Evolutionary conservation across 2,329 filamentous ascomycete genomes (phyloP).

Genomic region (Aspergillus pseudonomiae): DNA sequence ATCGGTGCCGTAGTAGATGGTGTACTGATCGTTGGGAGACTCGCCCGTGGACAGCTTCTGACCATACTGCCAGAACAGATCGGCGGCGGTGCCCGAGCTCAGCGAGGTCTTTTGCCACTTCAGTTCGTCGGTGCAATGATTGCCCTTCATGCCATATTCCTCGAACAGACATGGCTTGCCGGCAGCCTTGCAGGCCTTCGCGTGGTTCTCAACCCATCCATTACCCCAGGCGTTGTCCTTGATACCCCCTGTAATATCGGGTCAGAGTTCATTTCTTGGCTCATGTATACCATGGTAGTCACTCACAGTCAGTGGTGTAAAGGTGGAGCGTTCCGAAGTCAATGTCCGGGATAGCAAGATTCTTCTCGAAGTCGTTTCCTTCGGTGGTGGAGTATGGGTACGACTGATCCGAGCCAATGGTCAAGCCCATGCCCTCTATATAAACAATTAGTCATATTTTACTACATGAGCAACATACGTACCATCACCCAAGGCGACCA

Average conservation of each 20-base stretch:
- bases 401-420: slow-evolving; percentile 16
- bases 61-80: not conserved
- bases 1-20: not conserved
- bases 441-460: not conserved
- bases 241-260: not conserved
- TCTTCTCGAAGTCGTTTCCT: slow-evolving; percentile 16
- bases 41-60: not conserved
- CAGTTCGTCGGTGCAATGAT: not conserved
- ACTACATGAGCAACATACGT: not conserved
- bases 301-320: not conserved
- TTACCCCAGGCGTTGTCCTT: not conserved
- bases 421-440: slow-evolving; percentile 10
- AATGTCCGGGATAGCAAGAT: slow-evolving; percentile 14
- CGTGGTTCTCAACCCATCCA: not conserved
- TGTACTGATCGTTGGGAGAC: not conserved
- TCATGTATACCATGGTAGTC: not conserved
- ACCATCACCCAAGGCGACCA: slow-evolving; percentile 21
- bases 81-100: not conserved
- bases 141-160: not conserved
- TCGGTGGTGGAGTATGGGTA: slow-evolving; percentile 19
- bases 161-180: not conserved
- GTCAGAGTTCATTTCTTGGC: not conserved
- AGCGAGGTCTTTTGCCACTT: slow-evolving; percentile 1
- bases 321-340: slow-evolving; percentile 19
- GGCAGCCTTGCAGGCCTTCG: not conserved